Percentiles rank a stretch among this genome's conserved stretches.
Conservation (phyloP, 495 filamentous ascomycete species). For the Tetracladium marchalianum region DNA sequence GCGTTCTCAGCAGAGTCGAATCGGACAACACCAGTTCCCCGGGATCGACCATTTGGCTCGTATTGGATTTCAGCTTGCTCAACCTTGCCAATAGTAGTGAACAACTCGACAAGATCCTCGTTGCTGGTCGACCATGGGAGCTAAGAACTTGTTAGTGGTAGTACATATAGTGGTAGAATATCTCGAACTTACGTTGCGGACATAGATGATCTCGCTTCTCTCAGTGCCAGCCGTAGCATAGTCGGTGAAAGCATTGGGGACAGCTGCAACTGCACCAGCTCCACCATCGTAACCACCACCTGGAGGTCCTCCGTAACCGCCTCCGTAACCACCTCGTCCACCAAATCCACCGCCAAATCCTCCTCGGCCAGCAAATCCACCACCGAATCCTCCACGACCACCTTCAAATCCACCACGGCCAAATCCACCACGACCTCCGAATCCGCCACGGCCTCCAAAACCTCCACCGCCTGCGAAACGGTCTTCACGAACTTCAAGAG, state of each 20-base stretch:
- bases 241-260: slow-evolving; percentile 96
- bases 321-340: slow-evolving; percentile 33
- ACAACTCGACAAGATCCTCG: slow-evolving; percentile 90
- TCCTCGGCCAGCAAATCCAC: slow-evolving; percentile 39
- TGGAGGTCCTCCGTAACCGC: slow-evolving; percentile 32
- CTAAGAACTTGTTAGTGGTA: slow-evolving; percentile 33
- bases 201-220: slow-evolving; percentile 75
- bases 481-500: slow-evolving; percentile 92
- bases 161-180: not conserved
- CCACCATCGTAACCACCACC: slow-evolving; percentile 28
- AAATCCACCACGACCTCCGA: slow-evolving; percentile 41
- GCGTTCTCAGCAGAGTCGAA: slow-evolving; percentile 78
- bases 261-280: slow-evolving; percentile 37
- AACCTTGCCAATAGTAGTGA: slow-evolving; percentile 96
- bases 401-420: slow-evolving; percentile 31
- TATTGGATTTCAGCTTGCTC: slow-evolving; percentile 98
- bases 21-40: slow-evolving; percentile 89
- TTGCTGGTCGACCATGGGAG: slow-evolving; percentile 98
- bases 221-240: slow-evolving; percentile 83
- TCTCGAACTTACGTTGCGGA: slow-evolving; percentile 76
- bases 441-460: slow-evolving; percentile 37
- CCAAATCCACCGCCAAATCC: slow-evolving; percentile 28
- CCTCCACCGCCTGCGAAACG: slow-evolving; percentile 65
- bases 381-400: slow-evolving; percentile 44
- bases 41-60: slow-evolving; percentile 89